phyloP scores from a whole-genome alignment of 164 flowering plant species.

The Vitis riparia region DNA sequence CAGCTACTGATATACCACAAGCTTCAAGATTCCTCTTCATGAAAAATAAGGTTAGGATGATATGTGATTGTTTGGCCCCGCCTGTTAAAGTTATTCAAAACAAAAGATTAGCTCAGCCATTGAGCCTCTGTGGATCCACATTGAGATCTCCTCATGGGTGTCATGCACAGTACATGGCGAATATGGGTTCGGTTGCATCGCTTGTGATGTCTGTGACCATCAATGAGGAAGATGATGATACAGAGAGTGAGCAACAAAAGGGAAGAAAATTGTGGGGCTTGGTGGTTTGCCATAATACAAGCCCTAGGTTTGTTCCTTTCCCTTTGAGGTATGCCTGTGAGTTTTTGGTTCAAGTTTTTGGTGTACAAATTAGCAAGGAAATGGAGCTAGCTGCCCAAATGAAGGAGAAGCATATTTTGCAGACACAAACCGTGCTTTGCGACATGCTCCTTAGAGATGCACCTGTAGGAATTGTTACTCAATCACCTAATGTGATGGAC shows the following conservation, averaged over 20 bases:
- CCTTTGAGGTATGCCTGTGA: slow-evolving; percentile 83
- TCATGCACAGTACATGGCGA: slow-evolving; percentile 76
- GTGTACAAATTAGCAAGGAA: slow-evolving; percentile 69
- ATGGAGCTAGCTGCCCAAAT: slow-evolving; percentile 60
- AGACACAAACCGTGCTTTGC: slow-evolving; percentile 65
- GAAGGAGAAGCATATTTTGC: slow-evolving; percentile 72
- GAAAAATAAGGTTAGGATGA: slow-evolving; percentile 80
- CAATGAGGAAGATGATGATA: slow-evolving; percentile 51
- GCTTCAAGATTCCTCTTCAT: slow-evolving; percentile 77
- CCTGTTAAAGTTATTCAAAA: slow-evolving; percentile 65
- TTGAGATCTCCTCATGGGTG: slow-evolving; percentile 82
- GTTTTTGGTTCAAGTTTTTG: slow-evolving; percentile 70
- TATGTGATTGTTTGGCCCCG: slow-evolving; percentile 62
- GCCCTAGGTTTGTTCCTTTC: slow-evolving; percentile 65
- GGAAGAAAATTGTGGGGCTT: slow-evolving; percentile 74
- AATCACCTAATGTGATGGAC: slow-evolving; percentile 77
- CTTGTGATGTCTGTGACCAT: slow-evolving; percentile 76
- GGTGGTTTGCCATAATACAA: slow-evolving; percentile 80
- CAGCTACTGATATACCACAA: slow-evolving; percentile 82
- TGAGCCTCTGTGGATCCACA: slow-evolving; percentile 66
- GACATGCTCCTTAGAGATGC: slow-evolving; percentile 81
- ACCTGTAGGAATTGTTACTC: slow-evolving; percentile 64
- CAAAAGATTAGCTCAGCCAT: slow-evolving; percentile 42
- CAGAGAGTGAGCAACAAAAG: slow-evolving; percentile 28
- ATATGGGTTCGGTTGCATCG: slow-evolving; percentile 79